phyloP scores from a whole-genome alignment of 495 filamentous ascomycete genomes.

The Penicillium herquei region DNA sequence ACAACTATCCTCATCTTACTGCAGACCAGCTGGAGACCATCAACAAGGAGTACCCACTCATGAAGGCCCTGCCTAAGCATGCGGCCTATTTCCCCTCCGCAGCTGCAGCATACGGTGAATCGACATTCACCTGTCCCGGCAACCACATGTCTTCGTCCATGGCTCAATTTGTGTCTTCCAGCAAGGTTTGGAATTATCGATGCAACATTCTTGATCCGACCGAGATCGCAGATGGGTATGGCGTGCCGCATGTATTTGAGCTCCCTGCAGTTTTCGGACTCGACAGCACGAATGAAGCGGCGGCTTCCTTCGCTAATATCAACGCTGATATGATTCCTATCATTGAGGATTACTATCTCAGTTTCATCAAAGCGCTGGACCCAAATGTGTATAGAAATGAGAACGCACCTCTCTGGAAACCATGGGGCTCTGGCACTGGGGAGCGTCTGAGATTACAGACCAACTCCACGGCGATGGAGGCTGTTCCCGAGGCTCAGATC shows the following conservation, averaged over 20 bases:
- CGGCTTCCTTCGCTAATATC: conserved; percentile 20
- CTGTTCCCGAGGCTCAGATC: conserved; percentile 36
- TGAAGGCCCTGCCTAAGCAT: conserved; percentile 33
- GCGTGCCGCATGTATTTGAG: conserved; percentile 64
- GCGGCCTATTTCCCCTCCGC: conserved; percentile 56
- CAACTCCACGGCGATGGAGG: conserved; percentile 55
- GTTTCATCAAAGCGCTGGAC: conserved; percentile 59
- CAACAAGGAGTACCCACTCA: conserved; percentile 53
- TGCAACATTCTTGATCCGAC: conserved; percentile 58
- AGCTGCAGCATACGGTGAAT: conserved; percentile 62
- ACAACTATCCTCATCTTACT: conserved; percentile 59
- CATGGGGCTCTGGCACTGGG: conserved; percentile 27
- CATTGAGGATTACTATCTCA: conserved; percentile 62
- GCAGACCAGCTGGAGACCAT: conserved; percentile 50
- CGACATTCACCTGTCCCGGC: conserved; percentile 64
- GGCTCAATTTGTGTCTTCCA: conserved; percentile 32
- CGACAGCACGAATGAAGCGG: conserved; percentile 21
- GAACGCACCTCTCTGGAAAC: conserved; percentile 42
- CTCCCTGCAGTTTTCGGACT: conserved; percentile 55
- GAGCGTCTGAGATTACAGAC: conserved; percentile 47
- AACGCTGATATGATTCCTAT: conserved; percentile 52
- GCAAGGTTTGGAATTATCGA: conserved; percentile 55
- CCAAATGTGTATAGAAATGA: conserved; percentile 50
- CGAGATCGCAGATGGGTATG: conserved; percentile 49
- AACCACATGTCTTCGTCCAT: conserved; percentile 39